Evolutionary conservation across 2,329 filamentous ascomycete genomes (phyloP), one percentile per base, ranked within the genome.

Genomic region (Alternaria panax): DNA sequence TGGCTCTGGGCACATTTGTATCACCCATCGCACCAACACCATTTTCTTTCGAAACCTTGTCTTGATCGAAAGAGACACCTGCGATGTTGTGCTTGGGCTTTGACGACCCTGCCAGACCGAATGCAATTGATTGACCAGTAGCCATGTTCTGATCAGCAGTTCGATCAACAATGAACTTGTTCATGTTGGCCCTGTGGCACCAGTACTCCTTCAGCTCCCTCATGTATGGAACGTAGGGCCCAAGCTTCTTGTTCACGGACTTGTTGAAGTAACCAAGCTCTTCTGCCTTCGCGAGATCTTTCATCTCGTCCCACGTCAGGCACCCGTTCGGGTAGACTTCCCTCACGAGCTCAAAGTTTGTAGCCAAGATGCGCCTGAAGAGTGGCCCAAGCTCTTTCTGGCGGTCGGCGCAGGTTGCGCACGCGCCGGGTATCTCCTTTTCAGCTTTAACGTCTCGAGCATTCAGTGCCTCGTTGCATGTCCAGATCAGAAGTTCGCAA

Each of bases 271-370:
- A 54, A 2, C 16, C 18, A n/a, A 28, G 38, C 51, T 54, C 51
- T 11, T 54, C 16, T 7, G 9, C 11, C 40, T 16, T 34, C 7
- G 22, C 51, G 5, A 54, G 22, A 5, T 38, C 28, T 7, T 32
- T 43, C 51, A 38, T 54, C 2, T 54, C 51, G 7, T 46, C 41
- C 51, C 51, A 38, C n/a, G 40, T 24, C 40, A 54, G 30, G 40
- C 28, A 30, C 11, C 51, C 51, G 8, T n/a, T 28, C 9, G 20
- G 28, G 24, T 32, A 8, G 5, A 32, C 12, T 20, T 47, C 20
- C 7, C 6, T 38, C 22, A 24, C 14, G 16, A 47, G 28, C 2
- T 2, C 6, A 11, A 32, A n/a, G 20, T 47, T 24, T 2, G 27
- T 32, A 7, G 18, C 27, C 7, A 28, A 14, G 14, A 47, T 47